Conservation (phyloP, 2,329 filamentous ascomycete genomes). For the Alternaria triticimaculans region DNA sequence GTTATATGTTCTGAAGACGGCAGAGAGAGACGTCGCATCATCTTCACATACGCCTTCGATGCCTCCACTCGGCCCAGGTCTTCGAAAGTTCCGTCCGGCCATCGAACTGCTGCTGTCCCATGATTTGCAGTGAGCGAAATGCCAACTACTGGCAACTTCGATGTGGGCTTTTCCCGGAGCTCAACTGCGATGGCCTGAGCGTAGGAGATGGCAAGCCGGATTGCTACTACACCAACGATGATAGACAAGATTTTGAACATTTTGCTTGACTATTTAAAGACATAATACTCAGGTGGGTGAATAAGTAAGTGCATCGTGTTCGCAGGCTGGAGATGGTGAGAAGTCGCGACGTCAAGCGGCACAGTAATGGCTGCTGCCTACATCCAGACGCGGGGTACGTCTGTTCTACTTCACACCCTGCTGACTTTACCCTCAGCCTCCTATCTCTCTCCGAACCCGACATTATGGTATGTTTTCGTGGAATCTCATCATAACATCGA, state of each 20-base stretch:
- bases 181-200: neutral
- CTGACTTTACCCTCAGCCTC: neutral
- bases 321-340: neutral
- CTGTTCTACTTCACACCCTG: neutral
- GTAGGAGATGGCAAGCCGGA: neutral
- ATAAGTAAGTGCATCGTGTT: neutral
- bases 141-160: neutral
- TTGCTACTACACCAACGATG: neutral
- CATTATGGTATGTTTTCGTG: rapidly evolving
- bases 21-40: neutral
- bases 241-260: neutral
- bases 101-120: neutral
- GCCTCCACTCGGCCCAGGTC: neutral
- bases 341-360: neutral
- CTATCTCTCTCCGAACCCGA: no score
- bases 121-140: neutral
- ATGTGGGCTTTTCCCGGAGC: neutral
- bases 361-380: neutral
- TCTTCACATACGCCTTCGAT: neutral
- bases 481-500: neutral
- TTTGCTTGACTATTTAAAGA: neutral
- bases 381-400: neutral
- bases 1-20: neutral
- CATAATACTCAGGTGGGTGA: neutral
- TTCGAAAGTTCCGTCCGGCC: neutral